Percentiles rank a stretch among this genome's conserved stretches.
Conservation (phyloP, 2,329 filamentous ascomycete genomes). For the Aspergillus awamori region DNA sequence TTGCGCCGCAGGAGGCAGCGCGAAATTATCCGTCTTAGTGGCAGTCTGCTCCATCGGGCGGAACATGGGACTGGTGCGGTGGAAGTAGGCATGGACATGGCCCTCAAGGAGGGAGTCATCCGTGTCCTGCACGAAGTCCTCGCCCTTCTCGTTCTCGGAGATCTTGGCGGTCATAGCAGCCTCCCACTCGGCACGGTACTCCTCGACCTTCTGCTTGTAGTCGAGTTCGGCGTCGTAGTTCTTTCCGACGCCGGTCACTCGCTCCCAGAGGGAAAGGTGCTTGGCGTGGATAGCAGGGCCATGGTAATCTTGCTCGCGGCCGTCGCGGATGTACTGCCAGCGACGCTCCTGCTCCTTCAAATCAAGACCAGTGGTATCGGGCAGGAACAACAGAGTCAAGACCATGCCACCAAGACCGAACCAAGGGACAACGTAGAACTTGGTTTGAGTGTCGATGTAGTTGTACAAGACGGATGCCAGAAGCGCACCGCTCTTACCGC, state of each 20-base stretch:
- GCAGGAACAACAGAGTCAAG: constrained; percentile 81
- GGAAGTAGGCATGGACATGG: constrained; percentile 58
- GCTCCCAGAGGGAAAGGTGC: constrained; percentile 88
- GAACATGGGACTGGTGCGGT: constrained; percentile 53
- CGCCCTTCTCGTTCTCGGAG: constrained; percentile 51
- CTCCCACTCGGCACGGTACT: constrained; percentile 69
- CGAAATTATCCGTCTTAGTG: constrained; percentile 37
- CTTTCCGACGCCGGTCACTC: constrained; percentile 75
- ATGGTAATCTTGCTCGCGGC: constrained; percentile 81
- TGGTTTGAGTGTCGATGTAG: constrained; percentile 82
- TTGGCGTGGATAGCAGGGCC: constrained; percentile 88
- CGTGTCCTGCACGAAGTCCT: constrained; percentile 38
- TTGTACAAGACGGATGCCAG: constrained; percentile 88
- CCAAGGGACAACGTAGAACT: constrained; percentile 94
- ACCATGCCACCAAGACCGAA: constrained; percentile 87
- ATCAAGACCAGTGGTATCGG: constrained; percentile 95
- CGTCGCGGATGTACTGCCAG: constrained; percentile 82
- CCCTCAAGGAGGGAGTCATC: constrained; percentile 53
- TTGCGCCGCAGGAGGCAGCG: constrained; percentile 38
- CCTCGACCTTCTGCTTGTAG: constrained; percentile 79
- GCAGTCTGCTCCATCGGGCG: constrained; percentile 39
- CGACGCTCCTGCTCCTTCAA: constrained; percentile 96
- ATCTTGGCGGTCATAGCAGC: constrained; percentile 50
- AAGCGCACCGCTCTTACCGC: constrained; percentile 86
- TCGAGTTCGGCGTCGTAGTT: constrained; percentile 81